A percentile compares a stretch with the other conserved stretches of the same genome.
phyloP scores from a whole-genome alignment of 2,329 filamentous ascomycete species.

The Xylaria sp. region DNA sequence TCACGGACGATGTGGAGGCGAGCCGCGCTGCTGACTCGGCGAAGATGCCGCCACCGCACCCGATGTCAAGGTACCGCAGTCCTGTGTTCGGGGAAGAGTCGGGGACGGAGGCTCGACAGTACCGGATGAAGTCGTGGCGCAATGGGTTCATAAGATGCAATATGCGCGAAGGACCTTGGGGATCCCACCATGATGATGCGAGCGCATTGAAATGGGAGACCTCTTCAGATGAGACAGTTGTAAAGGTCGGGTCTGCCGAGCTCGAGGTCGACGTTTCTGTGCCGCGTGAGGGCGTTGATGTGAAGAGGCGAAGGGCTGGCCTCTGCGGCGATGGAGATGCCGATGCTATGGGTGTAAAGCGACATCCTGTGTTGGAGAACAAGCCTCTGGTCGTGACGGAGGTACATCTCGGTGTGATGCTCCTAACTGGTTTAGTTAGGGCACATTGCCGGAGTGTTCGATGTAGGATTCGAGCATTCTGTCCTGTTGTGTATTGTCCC shows the following conservation, averaged over 20 bases:
- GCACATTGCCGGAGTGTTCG: slow-evolving; percentile 16
- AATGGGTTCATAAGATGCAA: slow-evolving; percentile 98
- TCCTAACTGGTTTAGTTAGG: not conserved
- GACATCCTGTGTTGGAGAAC: not conserved
- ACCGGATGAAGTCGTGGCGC: slow-evolving; percentile 88
- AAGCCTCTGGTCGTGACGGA: not conserved
- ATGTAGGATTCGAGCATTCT: slow-evolving; percentile 24
- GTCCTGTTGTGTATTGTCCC: slow-evolving; percentile 20
- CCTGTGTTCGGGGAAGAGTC: slow-evolving; percentile 49
- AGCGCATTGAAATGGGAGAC: slow-evolving; percentile 95
- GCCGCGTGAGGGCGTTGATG: slow-evolving; percentile 11
- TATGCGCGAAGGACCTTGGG: slow-evolving; percentile 88
- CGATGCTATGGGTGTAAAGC: slow-evolving; percentile 3
- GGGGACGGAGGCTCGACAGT: slow-evolving; percentile 71
- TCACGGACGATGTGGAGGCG: slow-evolving; percentile 70
- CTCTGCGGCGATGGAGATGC: not conserved
- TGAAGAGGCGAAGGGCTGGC: slow-evolving; percentile 22
- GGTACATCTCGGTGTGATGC: slow-evolving; percentile 3
- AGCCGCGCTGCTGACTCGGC: slow-evolving; percentile 85
- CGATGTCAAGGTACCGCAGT: slow-evolving; percentile 86
- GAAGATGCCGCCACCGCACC: slow-evolving; percentile 96
- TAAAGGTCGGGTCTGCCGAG: slow-evolving; percentile 53
- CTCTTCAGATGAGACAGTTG: slow-evolving; percentile 88
- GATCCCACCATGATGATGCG: slow-evolving; percentile 97
- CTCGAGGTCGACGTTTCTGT: slow-evolving; percentile 37